Conservation (phyloP, 1,284 basidiomycete genomes). For the Porogramme epimiltina region DNA sequence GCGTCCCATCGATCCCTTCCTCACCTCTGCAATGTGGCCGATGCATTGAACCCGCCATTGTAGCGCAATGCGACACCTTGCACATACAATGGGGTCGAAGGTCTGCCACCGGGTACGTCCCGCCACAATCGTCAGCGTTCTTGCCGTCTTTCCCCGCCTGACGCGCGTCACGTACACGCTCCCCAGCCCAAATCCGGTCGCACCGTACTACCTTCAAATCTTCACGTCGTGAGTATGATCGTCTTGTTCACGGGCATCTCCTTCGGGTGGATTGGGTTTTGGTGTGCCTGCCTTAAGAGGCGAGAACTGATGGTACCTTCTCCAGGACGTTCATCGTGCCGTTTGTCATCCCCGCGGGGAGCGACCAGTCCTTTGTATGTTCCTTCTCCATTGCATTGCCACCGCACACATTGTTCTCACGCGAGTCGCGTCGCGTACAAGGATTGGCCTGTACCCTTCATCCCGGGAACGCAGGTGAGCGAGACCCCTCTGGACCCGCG, state of each 20-base stretch:
- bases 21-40: conserved; percentile 1
- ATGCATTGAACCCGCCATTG: conserved; percentile 1
- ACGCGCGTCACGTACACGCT: conserved; percentile 27
- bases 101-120: conserved; percentile 47
- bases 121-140: neutral
- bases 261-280: neutral
- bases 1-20: conserved; percentile 11
- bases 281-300: neutral
- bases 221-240: conserved; percentile 54
- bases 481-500: neutral
- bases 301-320: neutral
- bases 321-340: conserved; percentile 51
- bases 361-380: conserved; percentile 48
- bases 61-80: conserved; percentile 59
- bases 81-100: conserved; percentile 51
- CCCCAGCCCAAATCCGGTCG: conserved; percentile 53
- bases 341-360: conserved; percentile 51
- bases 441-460: conserved; percentile 61
- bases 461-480: conserved; percentile 53
- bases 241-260: neutral
- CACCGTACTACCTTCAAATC: conserved; percentile 62
- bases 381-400: neutral
- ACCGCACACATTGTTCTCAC: neutral
- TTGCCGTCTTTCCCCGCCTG: conserved; percentile 1
- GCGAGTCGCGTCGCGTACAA: conserved; percentile 24